phyloP scores from a whole-genome alignment of 2,329 filamentous ascomycete genomes.

The Rachicladosporium sp. region DNA sequence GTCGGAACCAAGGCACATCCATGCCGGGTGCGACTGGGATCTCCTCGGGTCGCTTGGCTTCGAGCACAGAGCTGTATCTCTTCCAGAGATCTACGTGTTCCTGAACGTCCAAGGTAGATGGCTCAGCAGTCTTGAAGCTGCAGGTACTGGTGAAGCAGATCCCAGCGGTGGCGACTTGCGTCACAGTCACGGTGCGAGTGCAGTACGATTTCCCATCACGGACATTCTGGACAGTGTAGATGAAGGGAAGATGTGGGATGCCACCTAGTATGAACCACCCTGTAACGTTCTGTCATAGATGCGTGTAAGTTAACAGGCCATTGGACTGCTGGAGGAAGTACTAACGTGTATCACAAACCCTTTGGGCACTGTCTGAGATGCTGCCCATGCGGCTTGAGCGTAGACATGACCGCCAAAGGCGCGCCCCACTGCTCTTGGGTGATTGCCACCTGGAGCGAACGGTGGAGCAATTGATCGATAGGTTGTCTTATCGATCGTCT shows the following conservation, averaged over 20 bases:
- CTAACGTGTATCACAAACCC: constrained; percentile 41
- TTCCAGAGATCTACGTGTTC: constrained; percentile 23
- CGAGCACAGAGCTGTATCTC: constrained; percentile 23
- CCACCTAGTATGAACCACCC: constrained; percentile 41
- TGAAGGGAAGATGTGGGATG: constrained; percentile 34
- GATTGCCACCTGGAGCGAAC: constrained; percentile 30
- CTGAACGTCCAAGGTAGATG: constrained; percentile 22
- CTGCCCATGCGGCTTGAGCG: constrained; percentile 45
- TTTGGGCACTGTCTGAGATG: constrained; percentile 39
- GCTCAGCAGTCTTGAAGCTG: constrained; percentile 39
- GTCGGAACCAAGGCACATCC: constrained; percentile 25
- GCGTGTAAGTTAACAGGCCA: constrained; percentile 4
- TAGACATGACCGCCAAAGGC: constrained; percentile 47
- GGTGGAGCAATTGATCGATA: constrained; percentile 29
- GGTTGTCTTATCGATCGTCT: constrained; percentile 28
- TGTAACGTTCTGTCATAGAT: constrained; percentile 33
- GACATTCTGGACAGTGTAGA: constrained; percentile 39
- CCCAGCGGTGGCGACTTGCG: constrained; percentile 32
- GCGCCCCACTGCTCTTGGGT: constrained; percentile 19
- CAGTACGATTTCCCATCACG: constrained; percentile 41
- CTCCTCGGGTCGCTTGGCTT: constrained; percentile 20
- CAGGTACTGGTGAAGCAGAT: constrained; percentile 41
- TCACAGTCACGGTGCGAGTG: constrained; percentile 40
- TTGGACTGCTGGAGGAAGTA: not conserved
- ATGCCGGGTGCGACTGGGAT: constrained; percentile 24